A percentile compares a stretch with the other conserved stretches of the same genome.
Evolutionary conservation across 345 rosid species (phyloP).

Genomic region (Syzygium aromaticum): DNA sequence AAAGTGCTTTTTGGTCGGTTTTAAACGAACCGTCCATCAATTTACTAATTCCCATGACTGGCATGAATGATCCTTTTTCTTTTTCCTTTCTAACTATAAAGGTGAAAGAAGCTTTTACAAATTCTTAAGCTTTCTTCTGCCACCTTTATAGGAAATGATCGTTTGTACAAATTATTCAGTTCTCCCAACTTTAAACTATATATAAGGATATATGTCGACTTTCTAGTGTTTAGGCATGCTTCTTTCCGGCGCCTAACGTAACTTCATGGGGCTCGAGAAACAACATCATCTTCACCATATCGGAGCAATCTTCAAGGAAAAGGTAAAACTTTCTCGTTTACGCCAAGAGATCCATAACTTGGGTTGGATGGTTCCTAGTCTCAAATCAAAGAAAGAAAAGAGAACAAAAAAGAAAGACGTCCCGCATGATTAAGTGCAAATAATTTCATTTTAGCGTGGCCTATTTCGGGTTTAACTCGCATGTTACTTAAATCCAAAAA

Average conservation of each 20-base stretch:
- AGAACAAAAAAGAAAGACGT: background rate
- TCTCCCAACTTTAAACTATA: background rate
- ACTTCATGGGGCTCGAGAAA: slow-evolving; percentile 2
- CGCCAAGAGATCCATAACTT: background rate
- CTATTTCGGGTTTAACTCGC: background rate
- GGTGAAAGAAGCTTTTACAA: background rate
- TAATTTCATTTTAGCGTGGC: background rate
- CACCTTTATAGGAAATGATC: background rate
- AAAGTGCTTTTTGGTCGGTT: background rate
- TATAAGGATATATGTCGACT: background rate
- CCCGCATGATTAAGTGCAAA: background rate
- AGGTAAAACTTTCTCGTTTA: background rate
- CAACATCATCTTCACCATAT: background rate
- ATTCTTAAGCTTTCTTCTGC: background rate
- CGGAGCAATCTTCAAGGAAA: background rate
- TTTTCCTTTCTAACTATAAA: background rate
- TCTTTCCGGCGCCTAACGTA: background rate
- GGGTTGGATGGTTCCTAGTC: background rate
- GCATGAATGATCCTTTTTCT: background rate
- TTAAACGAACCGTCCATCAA: background rate
- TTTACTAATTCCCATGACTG: background rate
- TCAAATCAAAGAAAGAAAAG: background rate
- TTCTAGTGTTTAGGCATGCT: background rate
- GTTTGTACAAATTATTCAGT: background rate
- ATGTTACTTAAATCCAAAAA: background rate